Percentiles rank a stretch among this genome's conserved stretches.
Conservation (phyloP, 2,329 filamentous ascomycete genomes). For the Fusarium sacchari region DNA sequence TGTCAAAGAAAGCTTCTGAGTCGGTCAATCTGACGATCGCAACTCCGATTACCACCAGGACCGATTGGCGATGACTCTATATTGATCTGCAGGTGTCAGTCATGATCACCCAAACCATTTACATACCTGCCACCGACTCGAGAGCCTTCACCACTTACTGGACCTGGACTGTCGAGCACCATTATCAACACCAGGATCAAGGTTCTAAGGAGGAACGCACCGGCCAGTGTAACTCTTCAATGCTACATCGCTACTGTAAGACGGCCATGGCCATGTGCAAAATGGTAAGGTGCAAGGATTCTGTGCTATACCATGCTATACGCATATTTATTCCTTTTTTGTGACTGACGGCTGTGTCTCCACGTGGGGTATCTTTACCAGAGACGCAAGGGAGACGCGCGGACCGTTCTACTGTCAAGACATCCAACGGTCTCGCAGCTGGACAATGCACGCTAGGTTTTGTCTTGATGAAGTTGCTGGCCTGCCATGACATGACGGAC, state of each 20-base stretch:
- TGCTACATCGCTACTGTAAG: conserved; percentile 11
- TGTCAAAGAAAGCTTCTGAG: not conserved
- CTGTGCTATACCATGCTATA: not conserved
- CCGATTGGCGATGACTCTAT: conserved; percentile 26
- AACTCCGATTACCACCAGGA: not conserved
- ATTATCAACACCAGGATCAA: conserved; percentile 1
- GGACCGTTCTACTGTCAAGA: conserved; percentile 24
- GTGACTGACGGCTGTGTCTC: conserved; percentile 19
- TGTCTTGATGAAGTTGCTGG: not conserved
- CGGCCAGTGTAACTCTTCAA: conserved; percentile 14
- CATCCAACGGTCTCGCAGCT: conserved; percentile 19
- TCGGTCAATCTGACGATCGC: not conserved
- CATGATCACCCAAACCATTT: not conserved
- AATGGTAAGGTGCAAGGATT: conserved; percentile 18
- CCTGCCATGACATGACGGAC: not conserved
- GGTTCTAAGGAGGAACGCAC: not conserved
- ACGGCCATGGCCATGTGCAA: conserved; percentile 5
- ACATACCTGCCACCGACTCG: not conserved
- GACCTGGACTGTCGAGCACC: not conserved
- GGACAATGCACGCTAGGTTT: not conserved
- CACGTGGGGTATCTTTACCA: conserved; percentile 21
- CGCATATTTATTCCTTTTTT: conserved; percentile 1
- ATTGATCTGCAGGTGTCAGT: conserved; percentile 11
- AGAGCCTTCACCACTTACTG: not conserved
- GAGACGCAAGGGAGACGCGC: conserved; percentile 15